Evolutionary conservation across 306 rosid species (phyloP).

Genomic region (Prunus mongolica): DNA sequence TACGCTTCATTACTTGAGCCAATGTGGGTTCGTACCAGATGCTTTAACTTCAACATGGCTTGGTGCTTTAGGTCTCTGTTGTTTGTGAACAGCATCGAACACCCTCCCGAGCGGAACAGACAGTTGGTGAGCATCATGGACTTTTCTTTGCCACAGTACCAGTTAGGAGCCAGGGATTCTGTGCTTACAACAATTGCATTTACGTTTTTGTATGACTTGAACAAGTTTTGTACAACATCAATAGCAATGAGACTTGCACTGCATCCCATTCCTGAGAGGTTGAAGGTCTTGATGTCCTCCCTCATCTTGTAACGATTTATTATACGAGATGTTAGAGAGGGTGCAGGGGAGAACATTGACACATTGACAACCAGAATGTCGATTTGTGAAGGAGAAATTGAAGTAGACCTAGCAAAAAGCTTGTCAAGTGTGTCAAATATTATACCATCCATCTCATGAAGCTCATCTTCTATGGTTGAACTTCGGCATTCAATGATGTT

Average conservation of each 20-base stretch:
- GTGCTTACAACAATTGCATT: conserved; percentile 77
- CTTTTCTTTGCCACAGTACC: conserved; percentile 71
- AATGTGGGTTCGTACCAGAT: conserved; percentile 56
- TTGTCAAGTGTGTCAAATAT: conserved; percentile 65
- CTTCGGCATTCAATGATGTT: conserved; percentile 46
- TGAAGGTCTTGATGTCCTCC: conserved; percentile 53
- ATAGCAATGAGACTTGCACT: conserved; percentile 71
- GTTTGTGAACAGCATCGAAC: conserved; percentile 75
- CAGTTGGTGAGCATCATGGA: conserved; percentile 81
- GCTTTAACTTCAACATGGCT: conserved; percentile 63
- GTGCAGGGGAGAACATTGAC: conserved; percentile 65
- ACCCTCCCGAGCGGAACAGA: conserved; percentile 72
- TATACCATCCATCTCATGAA: conserved; percentile 64
- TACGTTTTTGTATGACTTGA: conserved; percentile 39
- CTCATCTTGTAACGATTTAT: conserved; percentile 77
- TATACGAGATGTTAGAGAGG: conserved; percentile 67
- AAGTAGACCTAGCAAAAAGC: conserved; percentile 38
- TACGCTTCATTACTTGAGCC: conserved; percentile 79
- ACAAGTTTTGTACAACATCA: conserved; percentile 64
- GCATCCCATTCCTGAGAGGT: conserved; percentile 91
- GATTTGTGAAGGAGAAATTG: conserved; percentile 53
- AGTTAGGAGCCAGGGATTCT: conserved; percentile 68
- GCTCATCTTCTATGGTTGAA: conserved; percentile 36
- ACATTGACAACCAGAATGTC: conserved; percentile 82
- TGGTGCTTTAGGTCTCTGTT: conserved; percentile 23